Base-by-base conservation (phyloP, 805 yeast genomes). In the Yarrowia keelungensis region DNA sequence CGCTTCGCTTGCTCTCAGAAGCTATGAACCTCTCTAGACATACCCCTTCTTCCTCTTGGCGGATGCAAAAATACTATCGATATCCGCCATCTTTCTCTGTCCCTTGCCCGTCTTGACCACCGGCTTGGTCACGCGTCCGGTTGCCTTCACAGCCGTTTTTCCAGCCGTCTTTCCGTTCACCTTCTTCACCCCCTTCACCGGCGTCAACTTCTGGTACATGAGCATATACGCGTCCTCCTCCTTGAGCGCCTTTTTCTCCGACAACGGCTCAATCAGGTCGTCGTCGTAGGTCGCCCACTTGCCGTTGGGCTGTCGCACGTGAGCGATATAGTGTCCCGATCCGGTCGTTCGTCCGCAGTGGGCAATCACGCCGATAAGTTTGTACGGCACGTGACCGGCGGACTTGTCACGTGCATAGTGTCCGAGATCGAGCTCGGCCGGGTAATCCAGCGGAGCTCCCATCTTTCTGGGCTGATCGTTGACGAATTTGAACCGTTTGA, bases 241-340 rank as follows among this genome's bases (percentile, higher is more conserved):
- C 72, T 86, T 86, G 71, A 92, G 81, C 3, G 91, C 97, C 54
- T 85, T 87, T 69, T 85, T 82, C 74, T 91, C 95, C 43, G 88
- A 83, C 67, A 91, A 87, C 70, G 82, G 83, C 74, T 91, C 89
- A 72, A 91, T 87, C 74, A 89, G 87, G 74, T 95, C 99, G 76
- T 95, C 99, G 76, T 95, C 98, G 78, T 94, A 95, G 10, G 92
- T 88, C 38, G 92, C 88, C 99, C 98, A 95, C 1, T 89, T 79
- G 1, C 92, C 94, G 78, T 91, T 95, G 0, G 98, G 97, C 78
- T 93, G 97, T 71, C 89, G 85, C 76, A 97, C 91, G 76, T 91
- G 92, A 0, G 97, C 90, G 70, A 92, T 86, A 75, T 95, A 95
- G 78, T 95, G 99, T 3, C 99, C 99, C 3, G 95, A 88, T 54